phyloP scores from a whole-genome alignment of 257 asterid genomes.

The Solanum corneliomulleri region DNA sequence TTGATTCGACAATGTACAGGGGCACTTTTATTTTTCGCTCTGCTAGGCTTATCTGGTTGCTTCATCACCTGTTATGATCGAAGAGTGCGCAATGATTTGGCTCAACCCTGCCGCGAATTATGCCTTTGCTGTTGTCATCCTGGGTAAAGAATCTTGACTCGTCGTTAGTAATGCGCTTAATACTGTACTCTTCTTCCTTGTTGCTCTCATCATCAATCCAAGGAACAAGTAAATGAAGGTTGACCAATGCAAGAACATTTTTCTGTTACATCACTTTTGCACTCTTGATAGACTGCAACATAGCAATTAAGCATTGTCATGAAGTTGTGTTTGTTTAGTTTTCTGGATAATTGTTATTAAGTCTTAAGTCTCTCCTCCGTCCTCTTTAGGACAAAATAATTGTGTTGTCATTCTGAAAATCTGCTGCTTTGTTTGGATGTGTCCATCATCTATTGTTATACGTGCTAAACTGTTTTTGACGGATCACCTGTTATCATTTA shows the following conservation, averaged over 20 bases:
- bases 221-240: background rate
- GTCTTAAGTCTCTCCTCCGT: background rate
- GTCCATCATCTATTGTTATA: background rate
- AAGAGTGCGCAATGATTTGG: constrained; percentile 89
- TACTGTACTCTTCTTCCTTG: background rate
- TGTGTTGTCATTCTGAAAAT: background rate
- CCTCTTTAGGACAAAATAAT: background rate
- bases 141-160: constrained; percentile 38
- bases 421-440: background rate
- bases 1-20: constrained; percentile 33
- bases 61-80: constrained; percentile 92
- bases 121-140: constrained; percentile 98
- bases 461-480: background rate
- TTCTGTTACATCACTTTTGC: background rate
- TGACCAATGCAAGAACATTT: background rate
- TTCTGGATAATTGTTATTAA: background rate
- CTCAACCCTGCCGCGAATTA: constrained; percentile 96
- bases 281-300: background rate
- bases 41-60: constrained; percentile 92
- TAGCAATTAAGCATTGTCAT: background rate
- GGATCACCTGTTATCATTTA: background rate
- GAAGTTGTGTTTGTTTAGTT: background rate
- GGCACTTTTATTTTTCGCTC: constrained; percentile 78
- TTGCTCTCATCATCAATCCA: background rate
- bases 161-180: background rate